A percentile compares a stretch with the other conserved stretches of the same genome.
Conservation (phyloP, 2,329 filamentous ascomycete genomes). For the Exophiala aquamarina region DNA sequence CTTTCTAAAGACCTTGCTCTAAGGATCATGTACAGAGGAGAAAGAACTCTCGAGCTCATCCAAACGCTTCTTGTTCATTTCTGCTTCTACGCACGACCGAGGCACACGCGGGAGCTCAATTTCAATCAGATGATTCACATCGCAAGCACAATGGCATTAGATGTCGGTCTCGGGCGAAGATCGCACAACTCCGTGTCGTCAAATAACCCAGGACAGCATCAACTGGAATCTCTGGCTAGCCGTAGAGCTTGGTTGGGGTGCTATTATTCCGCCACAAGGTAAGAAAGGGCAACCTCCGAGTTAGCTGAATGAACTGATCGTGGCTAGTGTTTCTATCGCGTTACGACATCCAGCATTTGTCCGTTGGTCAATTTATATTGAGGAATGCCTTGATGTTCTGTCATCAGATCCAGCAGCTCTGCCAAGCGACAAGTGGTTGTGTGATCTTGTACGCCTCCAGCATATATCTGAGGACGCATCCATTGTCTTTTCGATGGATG, state of each 20-base stretch:
- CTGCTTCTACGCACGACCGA: slow-evolving; percentile 84
- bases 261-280: slow-evolving; percentile 59
- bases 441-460: slow-evolving; percentile 60
- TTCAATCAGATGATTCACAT: slow-evolving; percentile 85
- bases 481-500: slow-evolving; percentile 65
- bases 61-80: slow-evolving; percentile 72
- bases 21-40: slow-evolving; percentile 69
- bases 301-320: background rate
- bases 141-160: slow-evolving; percentile 76
- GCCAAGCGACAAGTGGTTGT: slow-evolving; percentile 55
- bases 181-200: slow-evolving; percentile 38
- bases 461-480: slow-evolving; percentile 68
- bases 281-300: slow-evolving; percentile 21
- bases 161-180: slow-evolving; percentile 71
- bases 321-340: slow-evolving; percentile 52
- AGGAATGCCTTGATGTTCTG: slow-evolving; percentile 59
- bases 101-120: slow-evolving; percentile 80
- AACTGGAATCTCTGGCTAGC: slow-evolving; percentile 48
- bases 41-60: slow-evolving; percentile 79
- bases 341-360: slow-evolving; percentile 58
- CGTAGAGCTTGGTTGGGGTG: slow-evolving; percentile 61
- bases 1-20: slow-evolving; percentile 73
- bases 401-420: slow-evolving; percentile 55
- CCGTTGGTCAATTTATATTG: slow-evolving; percentile 63
- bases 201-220: slow-evolving; percentile 36